These are phyloP conservation scores for Mortierella polycephala DNA, from an alignment of 371 early-diverging fungal genomes.

Conservation along the genomic window DNA sequence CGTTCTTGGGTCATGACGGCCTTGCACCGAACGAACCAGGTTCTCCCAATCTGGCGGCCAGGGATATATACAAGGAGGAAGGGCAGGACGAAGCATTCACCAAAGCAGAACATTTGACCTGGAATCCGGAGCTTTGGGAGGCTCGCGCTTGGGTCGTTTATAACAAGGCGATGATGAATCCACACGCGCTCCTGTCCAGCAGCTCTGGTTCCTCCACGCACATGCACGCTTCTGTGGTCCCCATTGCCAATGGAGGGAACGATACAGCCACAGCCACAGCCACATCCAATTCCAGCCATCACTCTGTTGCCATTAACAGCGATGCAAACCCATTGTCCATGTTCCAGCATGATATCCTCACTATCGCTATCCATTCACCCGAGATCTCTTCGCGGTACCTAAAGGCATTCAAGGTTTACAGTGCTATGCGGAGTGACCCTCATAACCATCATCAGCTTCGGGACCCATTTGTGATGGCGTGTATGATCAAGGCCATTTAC, in stretches of 20 bases:
- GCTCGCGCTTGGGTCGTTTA: conserved; percentile 54
- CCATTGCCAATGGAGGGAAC: not conserved
- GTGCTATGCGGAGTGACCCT: conserved; percentile 34
- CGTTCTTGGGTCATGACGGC: conserved; percentile 40
- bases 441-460: conserved; percentile 35
- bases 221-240: not conserved
- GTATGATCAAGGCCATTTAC: conserved; percentile 47
- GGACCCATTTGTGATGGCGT: conserved; percentile 46
- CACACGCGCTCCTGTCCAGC: conserved; percentile 14
- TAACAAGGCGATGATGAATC: conserved; percentile 45
- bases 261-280: not conserved
- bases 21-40: conserved; percentile 15
- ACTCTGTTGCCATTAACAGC: not conserved
- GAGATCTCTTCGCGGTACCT: conserved; percentile 45
- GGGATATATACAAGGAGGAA: conserved; percentile 18
- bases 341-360: conserved; percentile 48
- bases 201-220: conserved; percentile 5
- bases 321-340: conserved; percentile 15
- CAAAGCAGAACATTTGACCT: not conserved
- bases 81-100: not conserved
- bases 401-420: conserved; percentile 50
- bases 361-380: conserved; percentile 39
- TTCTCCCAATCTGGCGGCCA: conserved; percentile 16
- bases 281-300: conserved; percentile 1
- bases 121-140: conserved; percentile 45